These are phyloP conservation scores for Rutstroemia sp. DNA, from an alignment of 2,329 filamentous ascomycete genomes.

Conservation along the genomic window DNA sequence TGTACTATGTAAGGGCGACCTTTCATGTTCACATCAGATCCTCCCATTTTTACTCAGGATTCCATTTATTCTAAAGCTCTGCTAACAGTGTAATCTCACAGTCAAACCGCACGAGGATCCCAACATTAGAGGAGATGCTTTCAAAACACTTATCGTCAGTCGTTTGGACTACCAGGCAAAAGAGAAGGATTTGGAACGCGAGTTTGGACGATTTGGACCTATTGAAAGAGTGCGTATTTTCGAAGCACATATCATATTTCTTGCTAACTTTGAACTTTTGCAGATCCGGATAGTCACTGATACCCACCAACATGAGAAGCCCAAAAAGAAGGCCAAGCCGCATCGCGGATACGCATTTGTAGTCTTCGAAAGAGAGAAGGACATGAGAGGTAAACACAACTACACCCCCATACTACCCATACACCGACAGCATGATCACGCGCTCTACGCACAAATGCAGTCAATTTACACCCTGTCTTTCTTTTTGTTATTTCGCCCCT, in stretches of 20 bases:
- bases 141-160: slow-evolving; percentile 89
- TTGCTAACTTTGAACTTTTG: slow-evolving; percentile 11
- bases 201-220: slow-evolving; percentile 88
- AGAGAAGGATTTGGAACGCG: slow-evolving; percentile 82
- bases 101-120: slow-evolving; percentile 79
- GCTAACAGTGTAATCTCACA: slow-evolving; percentile 31
- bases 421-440: slow-evolving; percentile 22
- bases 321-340: slow-evolving; percentile 71
- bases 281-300: slow-evolving; percentile 86
- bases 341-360: slow-evolving; percentile 94
- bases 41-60: not conserved
- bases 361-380: slow-evolving; percentile 92
- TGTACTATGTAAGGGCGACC: slow-evolving; percentile 26
- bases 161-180: slow-evolving; percentile 85
- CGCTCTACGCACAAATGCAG: slow-evolving; percentile 37
- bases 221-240: slow-evolving; percentile 70
- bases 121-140: slow-evolving; percentile 86
- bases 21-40: slow-evolving; percentile 22
- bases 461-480: slow-evolving; percentile 32
- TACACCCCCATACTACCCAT: slow-evolving; percentile 32
- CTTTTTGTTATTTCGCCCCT: slow-evolving; percentile 21
- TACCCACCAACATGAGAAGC: slow-evolving; percentile 59
- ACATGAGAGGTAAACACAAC: slow-evolving; percentile 89
- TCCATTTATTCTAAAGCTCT: not conserved
- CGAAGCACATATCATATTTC: not conserved